These are phyloP conservation scores for Antrodiella citrinella DNA, from an alignment of 768 basidiomycete species.

Conservation along the genomic window DNA sequence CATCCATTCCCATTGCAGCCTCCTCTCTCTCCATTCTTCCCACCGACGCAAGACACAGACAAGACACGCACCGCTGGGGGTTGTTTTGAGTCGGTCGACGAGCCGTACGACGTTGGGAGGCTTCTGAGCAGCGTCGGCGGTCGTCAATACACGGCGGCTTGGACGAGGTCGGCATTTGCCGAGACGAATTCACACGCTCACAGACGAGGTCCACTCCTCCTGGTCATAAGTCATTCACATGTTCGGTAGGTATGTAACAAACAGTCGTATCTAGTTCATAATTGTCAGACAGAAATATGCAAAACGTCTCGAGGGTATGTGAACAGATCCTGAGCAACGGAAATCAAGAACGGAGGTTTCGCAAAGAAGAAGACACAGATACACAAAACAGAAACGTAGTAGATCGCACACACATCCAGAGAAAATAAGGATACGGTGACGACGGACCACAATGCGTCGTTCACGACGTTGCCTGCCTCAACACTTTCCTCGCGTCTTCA, in stretches of 20 bases:
- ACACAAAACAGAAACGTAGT: no score
- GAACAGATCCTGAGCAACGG: no score
- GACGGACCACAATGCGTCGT: no score
- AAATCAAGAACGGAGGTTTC: no score
- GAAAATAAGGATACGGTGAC: no score
- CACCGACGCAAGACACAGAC: conserved; percentile 9
- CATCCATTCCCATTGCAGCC: conserved; percentile 28
- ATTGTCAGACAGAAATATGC: no score
- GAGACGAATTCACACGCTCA: conserved; percentile 8
- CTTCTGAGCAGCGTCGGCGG: conserved; percentile 19
- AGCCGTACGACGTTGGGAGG: conserved; percentile 31
- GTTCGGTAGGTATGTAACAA: no score
- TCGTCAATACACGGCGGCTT: conserved; percentile 8
- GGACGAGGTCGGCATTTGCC: background rate
- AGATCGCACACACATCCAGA: background rate
- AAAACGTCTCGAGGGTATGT: no score
- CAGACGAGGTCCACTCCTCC: no score
- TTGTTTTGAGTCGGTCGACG: conserved; percentile 32
- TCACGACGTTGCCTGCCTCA: conserved; percentile 24
- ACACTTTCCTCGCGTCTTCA: conserved; percentile 44
- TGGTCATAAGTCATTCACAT: no score
- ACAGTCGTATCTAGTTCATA: no score
- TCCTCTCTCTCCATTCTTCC: conserved; percentile 22
- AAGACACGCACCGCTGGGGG: conserved; percentile 31
- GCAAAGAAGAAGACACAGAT: background rate